Evolutionary conservation across 2,329 filamentous ascomycete species (phyloP).

Genomic region (Tolypocladium ophioglossoides): DNA sequence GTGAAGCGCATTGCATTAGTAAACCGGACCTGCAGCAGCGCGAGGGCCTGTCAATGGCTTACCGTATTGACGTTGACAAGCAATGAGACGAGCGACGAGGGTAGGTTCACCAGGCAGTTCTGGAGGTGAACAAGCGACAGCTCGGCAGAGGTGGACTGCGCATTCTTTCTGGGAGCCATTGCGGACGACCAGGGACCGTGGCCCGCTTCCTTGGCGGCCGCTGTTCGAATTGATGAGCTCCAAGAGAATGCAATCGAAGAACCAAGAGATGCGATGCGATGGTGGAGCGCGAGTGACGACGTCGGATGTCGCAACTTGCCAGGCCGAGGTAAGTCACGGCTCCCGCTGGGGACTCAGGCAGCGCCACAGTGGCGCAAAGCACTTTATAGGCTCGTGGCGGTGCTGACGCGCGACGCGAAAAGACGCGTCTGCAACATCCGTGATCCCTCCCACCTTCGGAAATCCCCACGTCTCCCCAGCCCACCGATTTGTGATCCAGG

Average conservation of each 20-base stretch:
- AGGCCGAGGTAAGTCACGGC: conserved; percentile 23
- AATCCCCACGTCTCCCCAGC: conserved; percentile 17
- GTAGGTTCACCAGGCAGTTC: conserved; percentile 91
- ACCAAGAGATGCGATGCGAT: not conserved
- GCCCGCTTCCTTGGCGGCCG: not conserved
- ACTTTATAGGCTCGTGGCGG: conserved; percentile 12
- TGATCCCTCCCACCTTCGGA: not conserved
- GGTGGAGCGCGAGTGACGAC: not conserved
- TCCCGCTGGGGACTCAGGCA: not conserved
- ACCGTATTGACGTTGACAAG: conserved; percentile 87
- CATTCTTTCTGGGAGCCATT: conserved; percentile 43
- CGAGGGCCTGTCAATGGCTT: conserved; percentile 23
- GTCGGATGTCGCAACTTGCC: not conserved
- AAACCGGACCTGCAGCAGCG: not conserved
- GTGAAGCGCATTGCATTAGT: conserved; percentile 10
- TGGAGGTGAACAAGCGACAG: conserved; percentile 79
- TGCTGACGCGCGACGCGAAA: conserved; percentile 21
- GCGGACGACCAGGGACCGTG: conserved; percentile 4
- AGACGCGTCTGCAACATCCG: conserved; percentile 16
- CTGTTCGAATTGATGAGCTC: not conserved
- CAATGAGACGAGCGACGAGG: conserved; percentile 69
- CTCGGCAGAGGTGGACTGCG: conserved; percentile 63
- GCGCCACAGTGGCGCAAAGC: conserved; percentile 4
- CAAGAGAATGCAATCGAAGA: conserved; percentile 1
- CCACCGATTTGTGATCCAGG: conserved; percentile 18